Percentiles rank a stretch among this genome's conserved stretches.
These are phyloP conservation scores for Mycena rebaudengoi DNA, from an alignment of 768 basidiomycete genomes.

Conservation along the genomic window DNA sequence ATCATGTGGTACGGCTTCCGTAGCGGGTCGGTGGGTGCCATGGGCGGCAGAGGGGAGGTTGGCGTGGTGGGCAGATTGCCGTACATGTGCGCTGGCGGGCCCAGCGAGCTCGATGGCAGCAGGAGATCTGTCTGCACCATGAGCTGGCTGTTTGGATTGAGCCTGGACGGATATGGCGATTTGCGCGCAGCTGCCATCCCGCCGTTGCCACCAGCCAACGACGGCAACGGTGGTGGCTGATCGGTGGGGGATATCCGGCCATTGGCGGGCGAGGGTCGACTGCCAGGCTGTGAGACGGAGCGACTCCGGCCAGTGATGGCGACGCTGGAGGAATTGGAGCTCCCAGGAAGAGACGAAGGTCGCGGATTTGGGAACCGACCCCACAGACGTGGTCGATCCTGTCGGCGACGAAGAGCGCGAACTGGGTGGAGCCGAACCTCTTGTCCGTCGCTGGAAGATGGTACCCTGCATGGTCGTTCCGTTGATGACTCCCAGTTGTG, in stretches of 20 bases:
- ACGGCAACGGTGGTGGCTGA: slow-evolving; percentile 62
- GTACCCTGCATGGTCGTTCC: slow-evolving; percentile 67
- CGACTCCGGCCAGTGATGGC: slow-evolving; percentile 59
- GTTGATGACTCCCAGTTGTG: slow-evolving; percentile 59
- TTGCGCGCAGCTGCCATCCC: slow-evolving; percentile 56
- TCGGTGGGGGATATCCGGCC: slow-evolving; percentile 61
- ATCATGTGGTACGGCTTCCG: slow-evolving; percentile 93
- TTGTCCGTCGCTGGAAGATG: slow-evolving; percentile 73
- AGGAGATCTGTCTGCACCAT: slow-evolving; percentile 58
- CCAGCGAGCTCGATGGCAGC: slow-evolving; percentile 51
- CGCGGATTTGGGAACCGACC: slow-evolving; percentile 47
- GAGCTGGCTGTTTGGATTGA: slow-evolving; percentile 60
- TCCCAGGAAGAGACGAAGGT: slow-evolving; percentile 52
- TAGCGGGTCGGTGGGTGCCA: slow-evolving; percentile 74
- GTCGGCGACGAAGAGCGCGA: slow-evolving; percentile 61
- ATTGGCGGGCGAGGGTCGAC: slow-evolving; percentile 67
- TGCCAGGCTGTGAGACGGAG: slow-evolving; percentile 81
- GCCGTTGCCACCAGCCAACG: slow-evolving; percentile 45
- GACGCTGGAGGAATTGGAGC: slow-evolving; percentile 37
- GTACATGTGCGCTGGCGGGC: slow-evolving; percentile 55
- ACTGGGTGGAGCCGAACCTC: slow-evolving; percentile 69
- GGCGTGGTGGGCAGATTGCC: slow-evolving; percentile 77
- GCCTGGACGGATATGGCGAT: slow-evolving; percentile 66
- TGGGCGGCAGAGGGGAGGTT: slow-evolving; percentile 78
- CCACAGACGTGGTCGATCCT: slow-evolving; percentile 54